phyloP scores from a whole-genome alignment of 352 stramenopile species.

The Elongisporangium undulatum region DNA sequence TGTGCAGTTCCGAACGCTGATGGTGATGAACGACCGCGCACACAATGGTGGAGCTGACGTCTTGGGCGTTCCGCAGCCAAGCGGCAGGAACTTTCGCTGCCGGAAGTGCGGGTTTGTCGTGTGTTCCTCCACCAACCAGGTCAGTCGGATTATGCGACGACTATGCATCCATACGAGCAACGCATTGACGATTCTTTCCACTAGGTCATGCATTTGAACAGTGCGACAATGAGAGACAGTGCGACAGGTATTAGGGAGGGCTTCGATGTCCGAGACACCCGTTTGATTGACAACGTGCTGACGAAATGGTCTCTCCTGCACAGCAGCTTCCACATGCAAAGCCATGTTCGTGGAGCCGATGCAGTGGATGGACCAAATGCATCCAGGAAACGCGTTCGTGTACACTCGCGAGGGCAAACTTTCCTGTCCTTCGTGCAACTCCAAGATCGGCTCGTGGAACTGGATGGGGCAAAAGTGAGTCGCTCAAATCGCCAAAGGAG shows the following conservation, averaged over 20 bases:
- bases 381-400: constrained; percentile 12
- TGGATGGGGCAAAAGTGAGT: constrained; percentile 76
- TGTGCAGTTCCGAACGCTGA: constrained; percentile 39
- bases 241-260: neutral
- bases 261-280: neutral
- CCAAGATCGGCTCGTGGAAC: constrained; percentile 75
- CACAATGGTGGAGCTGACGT: constrained; percentile 22
- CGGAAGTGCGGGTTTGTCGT: constrained; percentile 59
- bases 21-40: constrained; percentile 29
- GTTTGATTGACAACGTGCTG: neutral
- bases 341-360: constrained; percentile 61
- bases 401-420: constrained; percentile 53
- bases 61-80: constrained; percentile 16
- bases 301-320: neutral
- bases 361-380: constrained; percentile 48
- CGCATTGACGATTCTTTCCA: neutral
- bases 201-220: neutral
- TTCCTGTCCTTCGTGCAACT: constrained; percentile 53
- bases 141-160: constrained; percentile 6
- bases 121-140: constrained; percentile 44
- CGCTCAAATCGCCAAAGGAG: neutral
- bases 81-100: constrained; percentile 29
- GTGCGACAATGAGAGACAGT: neutral
- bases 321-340: neutral
- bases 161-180: neutral